A percentile compares a stretch with the other conserved stretches of the same genome.
These are phyloP conservation scores for Penicillium tannophilum DNA, from an alignment of 495 filamentous ascomycete species.

Conservation along the genomic window DNA sequence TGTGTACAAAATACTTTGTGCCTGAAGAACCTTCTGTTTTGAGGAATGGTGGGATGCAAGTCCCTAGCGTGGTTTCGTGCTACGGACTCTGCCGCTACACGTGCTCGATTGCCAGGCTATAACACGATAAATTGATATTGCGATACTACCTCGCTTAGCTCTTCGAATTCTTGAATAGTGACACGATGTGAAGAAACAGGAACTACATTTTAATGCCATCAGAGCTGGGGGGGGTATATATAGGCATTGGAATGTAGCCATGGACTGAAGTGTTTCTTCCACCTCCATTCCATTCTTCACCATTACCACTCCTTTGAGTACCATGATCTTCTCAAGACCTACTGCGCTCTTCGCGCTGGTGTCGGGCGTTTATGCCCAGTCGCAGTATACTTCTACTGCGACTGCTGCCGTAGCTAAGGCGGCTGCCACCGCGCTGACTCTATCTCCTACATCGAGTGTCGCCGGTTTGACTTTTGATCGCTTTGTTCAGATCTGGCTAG, in stretches of 20 bases:
- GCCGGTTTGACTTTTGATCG: slow-evolving; percentile 12
- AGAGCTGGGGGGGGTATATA: neutral
- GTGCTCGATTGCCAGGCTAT: slow-evolving; percentile 8
- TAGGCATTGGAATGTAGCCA: neutral
- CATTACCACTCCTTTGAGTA: neutral
- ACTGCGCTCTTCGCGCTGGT: slow-evolving; percentile 10
- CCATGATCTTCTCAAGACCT: slow-evolving; percentile 12
- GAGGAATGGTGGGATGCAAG: neutral
- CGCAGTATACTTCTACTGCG: slow-evolving; percentile 16
- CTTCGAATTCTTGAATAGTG: neutral
- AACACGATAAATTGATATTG: slow-evolving; percentile 11
- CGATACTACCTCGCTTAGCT: slow-evolving; percentile 13
- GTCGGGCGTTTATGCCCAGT: slow-evolving; percentile 10
- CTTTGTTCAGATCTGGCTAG: slow-evolving; percentile 15
- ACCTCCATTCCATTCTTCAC: neutral
- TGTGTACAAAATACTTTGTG: neutral
- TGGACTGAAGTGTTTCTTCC: neutral
- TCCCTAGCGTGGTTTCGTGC: slow-evolving; percentile 5
- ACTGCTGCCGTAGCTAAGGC: slow-evolving; percentile 16
- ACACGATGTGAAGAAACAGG: neutral
- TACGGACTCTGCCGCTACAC: slow-evolving; percentile 11
- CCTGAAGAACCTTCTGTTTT: neutral
- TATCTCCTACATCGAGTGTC: slow-evolving; percentile 14
- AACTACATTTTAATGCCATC: neutral
- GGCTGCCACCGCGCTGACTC: slow-evolving; percentile 14